phyloP scores from a whole-genome alignment of 148 eudicot species.

The Cornus suecica region DNA sequence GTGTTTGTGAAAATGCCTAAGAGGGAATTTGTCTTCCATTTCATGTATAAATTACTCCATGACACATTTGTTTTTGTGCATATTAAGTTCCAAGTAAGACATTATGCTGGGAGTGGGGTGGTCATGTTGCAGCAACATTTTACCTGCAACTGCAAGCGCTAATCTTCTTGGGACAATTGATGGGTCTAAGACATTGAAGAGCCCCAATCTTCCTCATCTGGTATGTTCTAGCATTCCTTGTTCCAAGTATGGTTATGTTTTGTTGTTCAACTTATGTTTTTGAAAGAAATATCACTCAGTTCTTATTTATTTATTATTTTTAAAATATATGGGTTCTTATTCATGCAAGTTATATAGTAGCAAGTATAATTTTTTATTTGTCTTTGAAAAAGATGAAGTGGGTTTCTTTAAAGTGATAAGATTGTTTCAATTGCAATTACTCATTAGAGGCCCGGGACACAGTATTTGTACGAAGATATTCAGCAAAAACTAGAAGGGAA shows the following conservation, averaged over 20 bases:
- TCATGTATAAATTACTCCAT: neutral
- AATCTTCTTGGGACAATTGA: neutral
- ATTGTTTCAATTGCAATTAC: too few species aligned
- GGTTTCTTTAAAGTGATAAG: too few species aligned
- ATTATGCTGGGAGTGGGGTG: constrained; percentile 5
- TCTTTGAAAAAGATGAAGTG: too few species aligned
- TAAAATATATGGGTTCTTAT: too few species aligned
- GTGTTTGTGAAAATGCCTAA: constrained; percentile 15
- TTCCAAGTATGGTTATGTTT: neutral
- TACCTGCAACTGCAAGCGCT: constrained; percentile 9
- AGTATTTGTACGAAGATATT: too few species aligned
- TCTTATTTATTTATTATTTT: neutral
- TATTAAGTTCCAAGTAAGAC: neutral
- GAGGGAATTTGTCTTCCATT: neutral
- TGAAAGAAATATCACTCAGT: neutral
- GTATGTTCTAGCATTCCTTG: neutral
- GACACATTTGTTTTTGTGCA: neutral
- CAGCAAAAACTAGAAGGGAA: too few species aligned
- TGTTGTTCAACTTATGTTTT: neutral
- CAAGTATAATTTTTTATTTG: too few species aligned
- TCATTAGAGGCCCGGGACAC: too few species aligned
- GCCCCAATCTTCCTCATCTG: constrained; percentile 12
- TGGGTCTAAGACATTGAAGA: constrained; percentile 8
- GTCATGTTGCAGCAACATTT: constrained; percentile 10
- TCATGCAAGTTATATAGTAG: too few species aligned